A percentile compares a stretch with the other conserved stretches of the same genome.
Conservation (phyloP, 2,329 filamentous ascomycete genomes). For the Diaporthe batatas region DNA sequence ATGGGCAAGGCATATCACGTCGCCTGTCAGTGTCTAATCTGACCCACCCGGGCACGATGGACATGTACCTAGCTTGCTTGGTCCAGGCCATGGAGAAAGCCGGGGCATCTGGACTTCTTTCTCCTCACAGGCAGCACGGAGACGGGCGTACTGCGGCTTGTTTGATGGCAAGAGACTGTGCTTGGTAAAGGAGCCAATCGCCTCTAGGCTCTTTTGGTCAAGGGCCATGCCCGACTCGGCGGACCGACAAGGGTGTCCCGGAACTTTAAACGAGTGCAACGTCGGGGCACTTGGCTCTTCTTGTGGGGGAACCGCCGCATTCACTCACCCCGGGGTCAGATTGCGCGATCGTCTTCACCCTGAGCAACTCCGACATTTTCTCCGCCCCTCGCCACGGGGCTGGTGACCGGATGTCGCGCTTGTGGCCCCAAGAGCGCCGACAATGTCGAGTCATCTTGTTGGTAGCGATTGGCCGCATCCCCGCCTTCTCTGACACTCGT, state of each 20-base stretch:
- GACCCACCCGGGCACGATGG: background rate
- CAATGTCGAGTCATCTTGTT: conserved; percentile 8
- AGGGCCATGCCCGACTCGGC: conserved; percentile 20
- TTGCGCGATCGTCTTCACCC: conserved; percentile 38
- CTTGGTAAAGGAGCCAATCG: background rate
- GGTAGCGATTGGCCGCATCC: background rate
- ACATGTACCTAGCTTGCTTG: background rate
- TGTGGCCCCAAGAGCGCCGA: background rate
- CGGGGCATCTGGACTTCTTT: background rate
- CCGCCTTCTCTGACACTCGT: background rate
- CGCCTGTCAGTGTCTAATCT: conserved; percentile 8
- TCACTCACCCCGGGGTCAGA: conserved; percentile 40
- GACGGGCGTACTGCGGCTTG: background rate
- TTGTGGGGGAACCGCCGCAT: conserved; percentile 39
- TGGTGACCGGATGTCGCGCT: background rate
- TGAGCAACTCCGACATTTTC: conserved; percentile 46
- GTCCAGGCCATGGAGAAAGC: background rate
- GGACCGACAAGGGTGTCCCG: conserved; percentile 16
- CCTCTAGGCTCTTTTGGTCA: conserved; percentile 9
- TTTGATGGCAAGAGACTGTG: background rate
- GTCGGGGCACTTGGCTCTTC: conserved; percentile 45
- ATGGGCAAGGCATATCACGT: conserved; percentile 22
- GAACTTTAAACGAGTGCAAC: conserved; percentile 42
- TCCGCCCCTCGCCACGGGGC: conserved; percentile 41
- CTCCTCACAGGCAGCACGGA: background rate